These are phyloP conservation scores for Rhinocladiella mackenziei DNA, from an alignment of 2,329 filamentous ascomycete genomes.

Conservation along the genomic window DNA sequence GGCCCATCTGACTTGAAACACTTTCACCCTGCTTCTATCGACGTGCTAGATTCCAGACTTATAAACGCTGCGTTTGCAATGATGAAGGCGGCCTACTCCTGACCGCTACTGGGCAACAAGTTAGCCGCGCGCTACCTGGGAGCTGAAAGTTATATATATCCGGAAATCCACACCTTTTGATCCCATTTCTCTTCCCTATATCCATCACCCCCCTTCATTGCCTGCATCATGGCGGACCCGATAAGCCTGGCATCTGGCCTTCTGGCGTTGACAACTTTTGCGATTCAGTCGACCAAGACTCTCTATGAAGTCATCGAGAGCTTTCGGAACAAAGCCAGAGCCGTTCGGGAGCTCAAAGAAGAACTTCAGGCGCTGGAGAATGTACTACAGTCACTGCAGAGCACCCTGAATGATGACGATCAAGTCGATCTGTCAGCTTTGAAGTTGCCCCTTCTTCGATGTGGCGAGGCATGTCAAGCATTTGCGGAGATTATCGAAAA, in stretches of 20 bases:
- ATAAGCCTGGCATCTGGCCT: conserved; percentile 26
- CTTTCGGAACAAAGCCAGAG: conserved; percentile 25
- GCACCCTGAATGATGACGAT: conserved; percentile 17
- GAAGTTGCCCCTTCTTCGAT: conserved; percentile 28
- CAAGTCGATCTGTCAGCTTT: conserved; percentile 24
- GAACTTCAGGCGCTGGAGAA: conserved; percentile 25
- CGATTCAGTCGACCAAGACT: conserved; percentile 28
- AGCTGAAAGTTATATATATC: too few relatives aligned
- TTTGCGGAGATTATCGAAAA: conserved; percentile 23
- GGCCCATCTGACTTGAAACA: too few relatives aligned
- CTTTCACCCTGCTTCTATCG: too few relatives aligned
- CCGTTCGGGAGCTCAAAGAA: conserved; percentile 25
- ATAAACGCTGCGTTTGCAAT: too few relatives aligned
- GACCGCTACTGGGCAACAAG: too few relatives aligned
- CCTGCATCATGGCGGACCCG: conserved; percentile 29
- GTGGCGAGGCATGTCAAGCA: conserved; percentile 27
- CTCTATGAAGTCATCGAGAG: conserved; percentile 27
- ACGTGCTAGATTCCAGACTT: too few relatives aligned
- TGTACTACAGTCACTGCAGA: conserved; percentile 22
- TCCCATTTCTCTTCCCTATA: too few relatives aligned
- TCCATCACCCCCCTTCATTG: too few relatives aligned
- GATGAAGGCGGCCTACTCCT: too few relatives aligned
- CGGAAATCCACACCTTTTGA: too few relatives aligned
- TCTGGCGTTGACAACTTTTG: conserved; percentile 27
- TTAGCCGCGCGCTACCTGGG: too few relatives aligned